Conservation (phyloP, 2,329 filamentous ascomycete species). For the Endoconidiophora polonica region DNA sequence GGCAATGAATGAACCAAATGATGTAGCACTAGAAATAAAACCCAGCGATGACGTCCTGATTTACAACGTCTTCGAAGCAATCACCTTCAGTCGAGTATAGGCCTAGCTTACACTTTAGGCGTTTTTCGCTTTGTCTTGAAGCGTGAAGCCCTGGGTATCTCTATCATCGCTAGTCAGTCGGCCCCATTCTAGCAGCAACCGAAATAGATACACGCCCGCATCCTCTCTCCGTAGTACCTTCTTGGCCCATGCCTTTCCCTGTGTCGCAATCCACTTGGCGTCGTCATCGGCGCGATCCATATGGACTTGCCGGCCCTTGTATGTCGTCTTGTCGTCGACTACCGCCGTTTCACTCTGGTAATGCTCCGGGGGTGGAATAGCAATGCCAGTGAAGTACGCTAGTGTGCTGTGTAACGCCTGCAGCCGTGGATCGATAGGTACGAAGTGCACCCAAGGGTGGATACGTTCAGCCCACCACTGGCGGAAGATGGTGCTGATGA, state of each 20-base stretch:
- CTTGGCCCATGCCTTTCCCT: conserved; percentile 48
- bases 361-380: conserved; percentile 8
- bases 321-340: conserved; percentile 28
- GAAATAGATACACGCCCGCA: conserved; percentile 67
- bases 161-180: conserved; percentile 46
- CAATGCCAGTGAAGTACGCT: conserved; percentile 53
- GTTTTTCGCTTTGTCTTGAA: not conserved
- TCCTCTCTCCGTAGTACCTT: conserved; percentile 51
- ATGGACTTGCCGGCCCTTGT: conserved; percentile 22
- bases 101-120: too few relatives aligned
- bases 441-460: conserved; percentile 63
- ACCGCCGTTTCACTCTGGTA: conserved; percentile 21
- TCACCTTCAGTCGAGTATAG: too few relatives aligned
- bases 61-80: too few relatives aligned
- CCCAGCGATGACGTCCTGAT: too few relatives aligned
- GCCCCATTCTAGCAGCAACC: conserved; percentile 63
- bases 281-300: conserved; percentile 24
- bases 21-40: too few relatives aligned
- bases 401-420: conserved; percentile 59
- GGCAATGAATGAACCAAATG: too few relatives aligned
- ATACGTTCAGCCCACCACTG: conserved; percentile 67
- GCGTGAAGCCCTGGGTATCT: conserved; percentile 18
- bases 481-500: conserved; percentile 55
- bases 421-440: conserved; percentile 57
- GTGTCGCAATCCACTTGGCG: conserved; percentile 46